Percentiles rank a stretch among this genome's conserved stretches.
Evolutionary conservation across 441 rosid species (phyloP).

Genomic region (Raphanus hybrid): DNA sequence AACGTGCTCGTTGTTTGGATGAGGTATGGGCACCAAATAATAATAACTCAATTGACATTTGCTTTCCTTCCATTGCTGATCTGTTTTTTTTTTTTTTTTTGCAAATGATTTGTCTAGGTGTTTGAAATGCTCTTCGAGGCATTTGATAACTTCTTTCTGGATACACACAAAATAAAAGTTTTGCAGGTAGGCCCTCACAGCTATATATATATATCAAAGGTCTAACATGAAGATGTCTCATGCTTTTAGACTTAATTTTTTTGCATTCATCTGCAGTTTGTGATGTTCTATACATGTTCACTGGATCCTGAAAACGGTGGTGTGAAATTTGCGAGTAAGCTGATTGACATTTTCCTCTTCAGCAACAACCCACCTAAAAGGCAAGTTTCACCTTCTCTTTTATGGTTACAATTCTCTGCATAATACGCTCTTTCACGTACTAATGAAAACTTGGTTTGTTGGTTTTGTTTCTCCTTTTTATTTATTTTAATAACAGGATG

Average conservation of each 20-base stretch:
- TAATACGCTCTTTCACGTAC: neutral
- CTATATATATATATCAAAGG: neutral
- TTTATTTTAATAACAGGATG: constrained; percentile 60
- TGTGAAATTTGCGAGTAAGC: constrained; percentile 57
- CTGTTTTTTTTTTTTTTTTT: neutral
- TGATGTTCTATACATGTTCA: constrained; percentile 82
- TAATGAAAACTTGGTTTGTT: constrained; percentile 1
- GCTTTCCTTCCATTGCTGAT: neutral
- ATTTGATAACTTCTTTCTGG: constrained; percentile 60
- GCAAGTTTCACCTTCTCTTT: constrained; percentile 43
- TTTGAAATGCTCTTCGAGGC: constrained; percentile 71
- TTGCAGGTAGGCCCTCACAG: constrained; percentile 57
- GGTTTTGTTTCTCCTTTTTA: neutral
- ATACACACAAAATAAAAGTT: constrained; percentile 75
- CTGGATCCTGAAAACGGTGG: constrained; percentile 85
- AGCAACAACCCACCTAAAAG: constrained; percentile 53
- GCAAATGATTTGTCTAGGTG: constrained; percentile 46
- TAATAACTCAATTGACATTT: neutral
- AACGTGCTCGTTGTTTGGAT: constrained; percentile 54
- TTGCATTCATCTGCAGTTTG: constrained; percentile 60
- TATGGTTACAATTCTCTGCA: neutral
- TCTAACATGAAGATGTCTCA: neutral
- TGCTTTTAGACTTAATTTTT: constrained; percentile 2
- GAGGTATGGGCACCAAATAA: constrained; percentile 52
- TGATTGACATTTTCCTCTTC: constrained; percentile 55